These are phyloP conservation scores for Vishniacozyma victoriae DNA, from an alignment of 768 basidiomycete genomes.

Conservation along the genomic window DNA sequence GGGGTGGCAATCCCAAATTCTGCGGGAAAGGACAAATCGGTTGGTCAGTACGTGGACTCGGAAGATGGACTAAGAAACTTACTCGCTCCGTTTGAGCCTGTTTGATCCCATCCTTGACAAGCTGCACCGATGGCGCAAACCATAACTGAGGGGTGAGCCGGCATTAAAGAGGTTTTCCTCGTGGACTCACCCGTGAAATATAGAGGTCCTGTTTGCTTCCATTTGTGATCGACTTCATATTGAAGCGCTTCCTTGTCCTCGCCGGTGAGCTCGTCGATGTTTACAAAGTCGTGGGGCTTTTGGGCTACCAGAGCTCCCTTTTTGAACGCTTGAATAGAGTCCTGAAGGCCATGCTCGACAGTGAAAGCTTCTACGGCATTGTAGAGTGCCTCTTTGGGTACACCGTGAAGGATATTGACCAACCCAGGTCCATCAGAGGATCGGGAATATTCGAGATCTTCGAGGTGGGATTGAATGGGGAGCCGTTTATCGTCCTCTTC, in stretches of 20 bases:
- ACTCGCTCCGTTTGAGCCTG: slow-evolving; percentile 22
- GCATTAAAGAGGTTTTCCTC: background rate
- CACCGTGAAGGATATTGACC: slow-evolving; percentile 9
- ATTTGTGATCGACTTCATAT: slow-evolving; percentile 19
- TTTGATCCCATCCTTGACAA: slow-evolving; percentile 17
- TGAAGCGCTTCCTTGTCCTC: slow-evolving; percentile 5
- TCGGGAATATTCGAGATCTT: slow-evolving; percentile 1
- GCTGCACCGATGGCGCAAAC: slow-evolving; percentile 21
- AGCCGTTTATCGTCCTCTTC: too few relatives aligned
- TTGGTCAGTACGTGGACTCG: background rate
- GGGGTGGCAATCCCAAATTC: slow-evolving; percentile 12
- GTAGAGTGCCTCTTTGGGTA: slow-evolving; percentile 10
- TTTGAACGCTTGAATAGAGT: slow-evolving; percentile 8
- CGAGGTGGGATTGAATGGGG: background rate
- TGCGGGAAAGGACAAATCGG: slow-evolving; percentile 27
- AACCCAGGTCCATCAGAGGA: slow-evolving; percentile 1
- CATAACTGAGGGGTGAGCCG: background rate
- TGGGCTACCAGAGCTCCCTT: slow-evolving; percentile 27
- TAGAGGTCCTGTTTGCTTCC: slow-evolving; percentile 23
- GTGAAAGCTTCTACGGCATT: slow-evolving; percentile 13
- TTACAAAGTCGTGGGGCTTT: slow-evolving; percentile 15
- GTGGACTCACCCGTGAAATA: slow-evolving; percentile 1
- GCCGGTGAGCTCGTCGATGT: slow-evolving; percentile 21
- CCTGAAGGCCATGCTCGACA: slow-evolving; percentile 11
- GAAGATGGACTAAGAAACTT: background rate